These are phyloP conservation scores for Ophiostoma novo-ulmi DNA, from an alignment of 2,329 filamentous ascomycete genomes.

Conservation along the genomic window DNA sequence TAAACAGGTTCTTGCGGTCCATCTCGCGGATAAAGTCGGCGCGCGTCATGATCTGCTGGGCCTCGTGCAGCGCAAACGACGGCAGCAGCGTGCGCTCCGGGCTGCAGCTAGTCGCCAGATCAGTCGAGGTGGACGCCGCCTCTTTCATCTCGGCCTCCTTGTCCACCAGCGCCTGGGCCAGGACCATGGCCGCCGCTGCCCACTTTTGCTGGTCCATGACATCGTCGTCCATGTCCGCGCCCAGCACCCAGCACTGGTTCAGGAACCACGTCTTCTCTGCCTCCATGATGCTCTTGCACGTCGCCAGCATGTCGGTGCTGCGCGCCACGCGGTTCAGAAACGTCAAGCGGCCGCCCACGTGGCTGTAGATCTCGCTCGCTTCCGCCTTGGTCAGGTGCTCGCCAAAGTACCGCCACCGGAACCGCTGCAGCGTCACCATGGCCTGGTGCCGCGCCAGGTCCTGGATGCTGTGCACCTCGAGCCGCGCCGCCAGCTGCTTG, in stretches of 20 bases:
- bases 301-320: constrained; percentile 69
- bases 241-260: constrained; percentile 70
- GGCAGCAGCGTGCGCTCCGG: constrained; percentile 48
- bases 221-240: constrained; percentile 63
- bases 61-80: constrained; percentile 72
- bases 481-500: constrained; percentile 85
- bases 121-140: not conserved
- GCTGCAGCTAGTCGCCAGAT: not conserved
- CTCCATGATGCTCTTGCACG: constrained; percentile 62
- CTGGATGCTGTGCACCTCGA: constrained; percentile 84
- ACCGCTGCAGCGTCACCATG: constrained; percentile 68
- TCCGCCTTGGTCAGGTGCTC: constrained; percentile 52
- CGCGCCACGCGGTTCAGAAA: constrained; percentile 91
- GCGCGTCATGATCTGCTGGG: constrained; percentile 89
- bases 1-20: constrained; percentile 92
- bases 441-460: constrained; percentile 78
- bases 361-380: constrained; percentile 75
- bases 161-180: constrained; percentile 87
- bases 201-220: constrained; percentile 78
- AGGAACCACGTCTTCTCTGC: constrained; percentile 72
- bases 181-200: constrained; percentile 84
- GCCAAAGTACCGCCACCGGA: constrained; percentile 71
- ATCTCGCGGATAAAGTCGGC: constrained; percentile 91
- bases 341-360: constrained; percentile 79
- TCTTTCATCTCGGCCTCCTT: constrained; percentile 51